Percentiles rank a stretch among this genome's conserved stretches.
Conservation (phyloP, 2,329 filamentous ascomycete species). For the Botrytis byssoidea region DNA sequence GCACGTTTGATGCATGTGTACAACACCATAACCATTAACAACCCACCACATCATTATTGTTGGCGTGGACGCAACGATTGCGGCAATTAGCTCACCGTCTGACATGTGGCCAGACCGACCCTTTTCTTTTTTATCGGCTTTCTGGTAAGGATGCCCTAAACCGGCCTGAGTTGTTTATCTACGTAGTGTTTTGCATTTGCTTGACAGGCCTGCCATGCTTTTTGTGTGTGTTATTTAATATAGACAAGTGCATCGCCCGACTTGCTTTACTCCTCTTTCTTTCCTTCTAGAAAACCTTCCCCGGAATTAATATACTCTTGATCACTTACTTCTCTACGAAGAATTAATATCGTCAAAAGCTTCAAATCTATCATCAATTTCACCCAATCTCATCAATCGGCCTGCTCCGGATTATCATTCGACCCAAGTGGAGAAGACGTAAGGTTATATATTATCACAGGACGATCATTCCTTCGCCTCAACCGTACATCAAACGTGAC, state of each 20-base stretch:
- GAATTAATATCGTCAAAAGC: neutral
- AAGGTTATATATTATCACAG: neutral
- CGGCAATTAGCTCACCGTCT: constrained; percentile 14
- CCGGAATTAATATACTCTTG: neutral
- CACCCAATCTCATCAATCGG: constrained; percentile 8
- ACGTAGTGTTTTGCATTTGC: neutral
- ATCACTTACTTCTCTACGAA: neutral
- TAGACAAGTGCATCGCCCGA: constrained; percentile 1
- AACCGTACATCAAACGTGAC: neutral
- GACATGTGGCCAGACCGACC: constrained; percentile 20
- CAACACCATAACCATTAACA: constrained; percentile 23
- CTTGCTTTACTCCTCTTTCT: constrained; percentile 6
- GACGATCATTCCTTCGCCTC: constrained; percentile 10
- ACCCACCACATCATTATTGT: constrained; percentile 23
- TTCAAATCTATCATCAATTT: constrained; percentile 3
- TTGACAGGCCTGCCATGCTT: constrained; percentile 13
- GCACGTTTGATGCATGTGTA: constrained; percentile 22
- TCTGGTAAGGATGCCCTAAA: constrained; percentile 14
- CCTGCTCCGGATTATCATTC: constrained; percentile 9
- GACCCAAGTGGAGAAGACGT: constrained; percentile 15
- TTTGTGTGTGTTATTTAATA: constrained; percentile 14
- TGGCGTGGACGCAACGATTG: constrained; percentile 19
- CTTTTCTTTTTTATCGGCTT: constrained; percentile 13
- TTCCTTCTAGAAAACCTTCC: constrained; percentile 1
- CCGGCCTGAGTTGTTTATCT: constrained; percentile 10